Conservation (phyloP, 257 asterid species). For the Ajuga chamaepitys region DNA sequence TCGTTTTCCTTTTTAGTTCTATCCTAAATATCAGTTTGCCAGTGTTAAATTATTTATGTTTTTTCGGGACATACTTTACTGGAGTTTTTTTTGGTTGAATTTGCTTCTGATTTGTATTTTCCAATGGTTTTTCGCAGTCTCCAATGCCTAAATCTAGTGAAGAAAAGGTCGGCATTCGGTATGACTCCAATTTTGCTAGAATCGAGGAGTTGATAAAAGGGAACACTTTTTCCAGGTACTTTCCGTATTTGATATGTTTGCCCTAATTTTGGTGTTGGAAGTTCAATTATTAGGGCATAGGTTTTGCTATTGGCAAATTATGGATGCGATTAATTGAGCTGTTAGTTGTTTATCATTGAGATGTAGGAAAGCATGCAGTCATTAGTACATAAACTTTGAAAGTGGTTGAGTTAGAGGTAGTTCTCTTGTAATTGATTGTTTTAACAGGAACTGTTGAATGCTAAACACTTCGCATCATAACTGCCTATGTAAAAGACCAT, state of each 20-base stretch:
- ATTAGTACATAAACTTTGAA: not conserved
- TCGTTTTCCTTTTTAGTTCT: not conserved
- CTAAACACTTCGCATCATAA: not conserved
- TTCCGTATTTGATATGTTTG: conserved; percentile 8
- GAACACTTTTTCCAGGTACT: conserved; percentile 60
- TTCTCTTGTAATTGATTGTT: not conserved
- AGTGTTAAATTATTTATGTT: not conserved
- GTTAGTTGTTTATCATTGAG: not conserved
- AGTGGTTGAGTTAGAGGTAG: conserved; percentile 6
- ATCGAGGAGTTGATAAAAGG: conserved; percentile 69
- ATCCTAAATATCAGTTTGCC: not conserved
- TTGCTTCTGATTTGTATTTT: conserved; percentile 2
- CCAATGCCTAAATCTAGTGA: conserved; percentile 31
- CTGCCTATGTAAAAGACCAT: not conserved
- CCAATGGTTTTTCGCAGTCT: conserved; percentile 35
- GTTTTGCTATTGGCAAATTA: not conserved
- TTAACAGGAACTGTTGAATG: not conserved
- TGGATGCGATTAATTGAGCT: not conserved
- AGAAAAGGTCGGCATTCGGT: conserved; percentile 23
- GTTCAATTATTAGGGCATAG: conserved; percentile 6
- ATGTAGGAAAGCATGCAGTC: not conserved
- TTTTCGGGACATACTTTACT: not conserved
- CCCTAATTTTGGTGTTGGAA: conserved; percentile 14
- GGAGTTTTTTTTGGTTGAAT: not conserved
- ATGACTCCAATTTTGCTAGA: conserved; percentile 39